Evolutionary conservation across 768 basidiomycete genomes (phyloP), one percentile per base, ranked within the genome.

Genomic region (Macrolepiota fuliginosa): DNA sequence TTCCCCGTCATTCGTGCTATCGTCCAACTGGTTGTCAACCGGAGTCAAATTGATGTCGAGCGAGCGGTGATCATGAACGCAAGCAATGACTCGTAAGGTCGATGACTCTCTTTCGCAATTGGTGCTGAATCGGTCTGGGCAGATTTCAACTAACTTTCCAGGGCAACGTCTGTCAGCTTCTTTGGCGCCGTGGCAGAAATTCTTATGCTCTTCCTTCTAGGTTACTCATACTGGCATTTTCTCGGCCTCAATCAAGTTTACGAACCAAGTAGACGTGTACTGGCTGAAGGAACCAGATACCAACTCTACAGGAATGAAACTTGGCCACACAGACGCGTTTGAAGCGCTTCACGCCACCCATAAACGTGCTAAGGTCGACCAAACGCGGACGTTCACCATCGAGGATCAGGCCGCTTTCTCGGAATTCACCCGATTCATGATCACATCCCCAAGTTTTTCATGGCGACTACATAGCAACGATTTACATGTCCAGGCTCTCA

Each of bases 1-100:
- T 90, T 83, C 70, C 89, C 89, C 5, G 85, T 90, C 58, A 77
- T 90, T 59, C 80, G 73, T 54, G 88, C 88, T 49, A 87, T 90
- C 64, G 79, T 83, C 19, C 87, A 88, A 64, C 78, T 85, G 45
- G 82, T 90, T 42, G 80, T 90, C 15, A 83, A 88, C 60, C 76
- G 77, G 39, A 73, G 82, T 36, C 77, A 77, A 22, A 74, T 91
- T 36, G 77, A 85, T 58, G 75, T 91, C 47, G 75, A 85, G 27
- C 69, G 68, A 27, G 86, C 83, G 7, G 71, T 73, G 15, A 87
- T 90, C 59, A 75, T 75, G 0, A 74, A 72, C 17, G 83, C 88
- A 4, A 68, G 76, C n/a, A 89, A 90, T 63, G 72, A 70, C 6
- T 83, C 84, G 87, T 87, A 56, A 66, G 84, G 77, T 11, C 17